These are phyloP conservation scores for Neurospora terricola DNA, from an alignment of 495 filamentous ascomycete genomes.

Conservation along the genomic window DNA sequence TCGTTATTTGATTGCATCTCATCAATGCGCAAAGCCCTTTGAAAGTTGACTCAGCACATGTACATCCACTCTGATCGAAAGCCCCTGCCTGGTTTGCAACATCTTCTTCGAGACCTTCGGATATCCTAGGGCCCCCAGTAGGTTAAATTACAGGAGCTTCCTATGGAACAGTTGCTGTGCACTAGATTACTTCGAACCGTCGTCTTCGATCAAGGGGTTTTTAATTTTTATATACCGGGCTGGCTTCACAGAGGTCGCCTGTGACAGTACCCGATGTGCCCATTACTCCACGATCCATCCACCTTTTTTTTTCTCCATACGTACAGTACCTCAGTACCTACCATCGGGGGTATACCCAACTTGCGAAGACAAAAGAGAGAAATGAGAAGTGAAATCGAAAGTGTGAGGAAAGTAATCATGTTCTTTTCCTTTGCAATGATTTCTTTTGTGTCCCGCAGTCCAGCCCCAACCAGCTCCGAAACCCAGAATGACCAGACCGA, in stretches of 20 bases:
- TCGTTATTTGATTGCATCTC: too few relatives aligned
- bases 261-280: too few relatives aligned
- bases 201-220: not conserved
- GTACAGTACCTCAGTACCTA: too few relatives aligned
- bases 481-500: not conserved
- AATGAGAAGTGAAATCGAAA: not conserved
- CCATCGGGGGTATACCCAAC: not conserved
- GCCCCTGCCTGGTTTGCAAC: too few relatives aligned
- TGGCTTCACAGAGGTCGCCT: not conserved
- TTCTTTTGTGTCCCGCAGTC: not conserved
- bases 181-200: not conserved
- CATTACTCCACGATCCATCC: too few relatives aligned
- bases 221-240: not conserved
- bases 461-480: not conserved
- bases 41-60: too few relatives aligned
- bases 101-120: too few relatives aligned
- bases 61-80: too few relatives aligned
- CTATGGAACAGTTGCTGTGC: not conserved
- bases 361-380: not conserved
- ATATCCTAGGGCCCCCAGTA: too few relatives aligned
- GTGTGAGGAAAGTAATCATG: not conserved
- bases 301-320: too few relatives aligned
- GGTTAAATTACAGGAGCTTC: too few relatives aligned
- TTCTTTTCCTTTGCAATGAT: not conserved
- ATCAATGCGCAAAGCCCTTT: too few relatives aligned